A percentile compares a stretch with the other conserved stretches of the same genome.
Evolutionary conservation across 2,329 filamentous ascomycete genomes (phyloP).

Genomic region (Colletotrichum tamarilloi): DNA sequence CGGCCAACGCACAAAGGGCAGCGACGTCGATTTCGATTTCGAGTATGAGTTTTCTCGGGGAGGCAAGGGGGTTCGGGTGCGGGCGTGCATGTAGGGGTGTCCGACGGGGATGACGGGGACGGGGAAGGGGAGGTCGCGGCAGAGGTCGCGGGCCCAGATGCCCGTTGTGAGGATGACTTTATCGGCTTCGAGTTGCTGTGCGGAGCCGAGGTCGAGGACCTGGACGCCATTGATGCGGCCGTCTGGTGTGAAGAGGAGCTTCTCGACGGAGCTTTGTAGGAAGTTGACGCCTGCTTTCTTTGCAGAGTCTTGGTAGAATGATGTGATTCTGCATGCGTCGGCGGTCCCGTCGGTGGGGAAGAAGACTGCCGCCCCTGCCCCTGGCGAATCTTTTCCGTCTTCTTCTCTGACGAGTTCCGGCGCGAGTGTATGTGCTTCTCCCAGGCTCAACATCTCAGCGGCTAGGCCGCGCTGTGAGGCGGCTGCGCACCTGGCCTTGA

Average conservation of each 20-base stretch:
- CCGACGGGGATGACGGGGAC: conserved; percentile 18
- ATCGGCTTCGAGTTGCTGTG: neutral
- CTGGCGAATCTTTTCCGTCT: neutral
- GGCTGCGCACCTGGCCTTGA: neutral
- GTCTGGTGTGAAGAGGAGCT: neutral
- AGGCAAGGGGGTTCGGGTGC: neutral
- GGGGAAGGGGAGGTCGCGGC: conserved; percentile 1
- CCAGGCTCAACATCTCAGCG: conserved; percentile 6
- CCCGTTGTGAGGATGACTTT: conserved; percentile 17
- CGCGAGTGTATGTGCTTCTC: conserved; percentile 4
- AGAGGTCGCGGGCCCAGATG: conserved; percentile 14
- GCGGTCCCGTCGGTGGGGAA: conserved; percentile 21
- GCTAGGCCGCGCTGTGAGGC: neutral
- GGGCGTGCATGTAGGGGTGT: conserved; percentile 17
- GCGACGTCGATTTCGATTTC: neutral
- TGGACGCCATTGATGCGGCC: conserved; percentile 7
- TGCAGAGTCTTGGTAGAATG: conserved; percentile 15
- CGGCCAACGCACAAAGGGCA: conserved; percentile 24
- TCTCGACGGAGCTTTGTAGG: neutral
- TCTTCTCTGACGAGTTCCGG: conserved; percentile 6
- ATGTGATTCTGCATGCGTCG: conserved; percentile 9
- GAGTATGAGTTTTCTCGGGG: neutral
- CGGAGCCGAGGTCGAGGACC: neutral
- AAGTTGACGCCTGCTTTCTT: neutral
- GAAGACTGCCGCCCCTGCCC: neutral